Evolutionary conservation across 1,284 basidiomycete genomes (phyloP).

Genomic region (Rhodotorula sp.): DNA sequence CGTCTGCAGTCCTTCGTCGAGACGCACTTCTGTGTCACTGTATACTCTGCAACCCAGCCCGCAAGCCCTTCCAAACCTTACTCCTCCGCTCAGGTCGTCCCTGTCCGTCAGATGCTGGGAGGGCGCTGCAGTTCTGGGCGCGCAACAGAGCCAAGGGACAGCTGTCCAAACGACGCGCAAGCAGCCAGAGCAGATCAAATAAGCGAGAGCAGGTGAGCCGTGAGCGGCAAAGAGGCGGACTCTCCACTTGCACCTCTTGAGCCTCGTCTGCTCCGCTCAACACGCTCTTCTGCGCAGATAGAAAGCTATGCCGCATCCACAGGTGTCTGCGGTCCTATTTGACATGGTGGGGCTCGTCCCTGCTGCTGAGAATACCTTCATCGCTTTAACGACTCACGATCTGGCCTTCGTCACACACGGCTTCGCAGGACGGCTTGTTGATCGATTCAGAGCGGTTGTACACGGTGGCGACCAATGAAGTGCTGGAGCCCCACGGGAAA

Average conservation of each 20-base stretch:
- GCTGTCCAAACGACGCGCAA: too few relatives aligned
- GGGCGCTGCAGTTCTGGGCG: too few relatives aligned
- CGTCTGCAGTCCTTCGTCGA: too few relatives aligned
- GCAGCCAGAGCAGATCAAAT: too few relatives aligned
- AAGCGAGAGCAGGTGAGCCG: neutral
- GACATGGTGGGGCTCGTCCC: slow-evolving; percentile 33
- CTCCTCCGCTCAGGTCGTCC: too few relatives aligned
- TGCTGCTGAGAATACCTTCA: neutral
- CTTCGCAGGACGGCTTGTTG: slow-evolving; percentile 28
- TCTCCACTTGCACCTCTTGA: neutral
- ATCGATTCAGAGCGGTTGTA: slow-evolving; percentile 34
- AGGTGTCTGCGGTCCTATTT: slow-evolving; percentile 33
- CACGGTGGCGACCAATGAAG: slow-evolving; percentile 28
- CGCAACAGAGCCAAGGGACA: too few relatives aligned
- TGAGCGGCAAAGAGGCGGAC: too few relatives aligned
- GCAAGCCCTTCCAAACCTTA: too few relatives aligned
- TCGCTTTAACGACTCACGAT: too few relatives aligned
- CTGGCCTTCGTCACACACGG: neutral
- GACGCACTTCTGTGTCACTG: too few relatives aligned
- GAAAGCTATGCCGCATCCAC: slow-evolving; percentile 16
- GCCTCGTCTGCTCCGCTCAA: neutral
- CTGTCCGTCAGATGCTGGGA: too few relatives aligned
- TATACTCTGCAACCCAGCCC: too few relatives aligned
- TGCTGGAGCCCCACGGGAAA: slow-evolving; percentile 29
- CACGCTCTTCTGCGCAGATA: neutral